phyloP scores from a whole-genome alignment of 2,329 filamentous ascomycete genomes.

The Cryphonectria radicalis region DNA sequence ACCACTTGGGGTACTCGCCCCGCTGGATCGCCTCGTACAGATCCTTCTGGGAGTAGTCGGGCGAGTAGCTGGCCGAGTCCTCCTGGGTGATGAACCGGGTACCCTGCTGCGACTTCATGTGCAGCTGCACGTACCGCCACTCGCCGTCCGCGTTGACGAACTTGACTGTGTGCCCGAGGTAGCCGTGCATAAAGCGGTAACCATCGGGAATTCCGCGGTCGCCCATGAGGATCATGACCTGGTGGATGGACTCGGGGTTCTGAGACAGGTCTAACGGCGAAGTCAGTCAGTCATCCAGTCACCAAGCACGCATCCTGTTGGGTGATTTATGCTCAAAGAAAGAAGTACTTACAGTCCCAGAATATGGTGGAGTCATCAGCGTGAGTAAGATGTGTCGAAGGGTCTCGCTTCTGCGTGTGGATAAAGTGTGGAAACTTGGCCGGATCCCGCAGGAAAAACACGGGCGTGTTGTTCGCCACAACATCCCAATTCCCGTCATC shows the following conservation, averaged over 20 bases:
- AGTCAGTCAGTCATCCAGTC: background rate
- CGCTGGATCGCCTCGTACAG: slow-evolving; percentile 57
- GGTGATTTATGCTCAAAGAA: background rate
- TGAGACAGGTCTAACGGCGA: slow-evolving; percentile 51
- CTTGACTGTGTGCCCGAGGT: slow-evolving; percentile 59
- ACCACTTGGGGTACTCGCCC: slow-evolving; percentile 59
- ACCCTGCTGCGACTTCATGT: slow-evolving; percentile 57
- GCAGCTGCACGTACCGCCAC: slow-evolving; percentile 59
- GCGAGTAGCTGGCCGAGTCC: slow-evolving; percentile 48
- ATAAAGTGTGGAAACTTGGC: slow-evolving; percentile 76
- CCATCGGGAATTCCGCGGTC: slow-evolving; percentile 60
- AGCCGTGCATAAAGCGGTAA: slow-evolving; percentile 59
- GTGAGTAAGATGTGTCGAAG: slow-evolving; percentile 67
- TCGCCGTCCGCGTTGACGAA: slow-evolving; percentile 57
- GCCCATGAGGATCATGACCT: slow-evolving; percentile 62
- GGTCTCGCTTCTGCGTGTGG: slow-evolving; percentile 76
- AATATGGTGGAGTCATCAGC: slow-evolving; percentile 67
- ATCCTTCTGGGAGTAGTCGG: slow-evolving; percentile 56
- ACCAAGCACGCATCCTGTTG: background rate
- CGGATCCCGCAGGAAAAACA: slow-evolving; percentile 77
- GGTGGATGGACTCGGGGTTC: slow-evolving; percentile 62
- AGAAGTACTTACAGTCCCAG: slow-evolving; percentile 54
- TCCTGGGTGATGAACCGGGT: slow-evolving; percentile 55
- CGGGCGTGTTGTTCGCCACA: slow-evolving; percentile 74
- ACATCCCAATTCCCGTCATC: slow-evolving; percentile 76